These are phyloP conservation scores for Setaria viridis DNA, from an alignment of 202 grass and related monocot genomes.

Conservation along the genomic window DNA sequence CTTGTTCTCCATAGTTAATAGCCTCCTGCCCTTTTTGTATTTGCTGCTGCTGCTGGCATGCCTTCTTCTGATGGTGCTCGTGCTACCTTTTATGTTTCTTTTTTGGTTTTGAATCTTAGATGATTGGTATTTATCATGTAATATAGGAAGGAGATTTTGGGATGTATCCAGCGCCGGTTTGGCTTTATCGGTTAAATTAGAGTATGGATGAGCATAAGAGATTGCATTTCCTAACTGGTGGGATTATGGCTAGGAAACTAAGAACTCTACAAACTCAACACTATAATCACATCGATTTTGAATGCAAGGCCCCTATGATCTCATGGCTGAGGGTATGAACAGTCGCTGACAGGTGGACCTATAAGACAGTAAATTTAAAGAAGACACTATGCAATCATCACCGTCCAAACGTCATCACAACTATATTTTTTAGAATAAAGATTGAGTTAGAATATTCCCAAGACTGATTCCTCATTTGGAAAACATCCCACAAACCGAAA, in stretches of 20 bases:
- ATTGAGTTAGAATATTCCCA: slow-evolving; percentile 17
- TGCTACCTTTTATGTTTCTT: neutral
- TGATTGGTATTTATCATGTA: slow-evolving; percentile 28
- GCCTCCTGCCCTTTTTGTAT: neutral
- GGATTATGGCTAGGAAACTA: neutral
- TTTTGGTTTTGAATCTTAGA: slow-evolving; percentile 19
- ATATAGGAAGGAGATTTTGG: slow-evolving; percentile 27
- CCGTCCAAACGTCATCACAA: neutral
- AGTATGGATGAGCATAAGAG: slow-evolving; percentile 21
- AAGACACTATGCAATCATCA: neutral
- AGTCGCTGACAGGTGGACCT: neutral
- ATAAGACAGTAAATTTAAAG: neutral
- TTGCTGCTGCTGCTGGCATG: slow-evolving; percentile 35
- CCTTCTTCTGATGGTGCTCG: slow-evolving; percentile 8
- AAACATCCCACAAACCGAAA: neutral
- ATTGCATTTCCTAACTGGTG: neutral
- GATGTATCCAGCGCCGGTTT: slow-evolving; percentile 35
- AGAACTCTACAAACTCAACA: neutral
- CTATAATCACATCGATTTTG: neutral
- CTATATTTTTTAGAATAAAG: neutral
- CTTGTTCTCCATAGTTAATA: slow-evolving; percentile 45
- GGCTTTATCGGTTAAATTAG: slow-evolving; percentile 25
- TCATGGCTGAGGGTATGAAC: neutral
- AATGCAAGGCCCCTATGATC: neutral
- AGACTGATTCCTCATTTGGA: neutral